These are phyloP conservation scores for Platismatia glauca DNA, from an alignment of 495 filamentous ascomycete genomes.

Conservation along the genomic window DNA sequence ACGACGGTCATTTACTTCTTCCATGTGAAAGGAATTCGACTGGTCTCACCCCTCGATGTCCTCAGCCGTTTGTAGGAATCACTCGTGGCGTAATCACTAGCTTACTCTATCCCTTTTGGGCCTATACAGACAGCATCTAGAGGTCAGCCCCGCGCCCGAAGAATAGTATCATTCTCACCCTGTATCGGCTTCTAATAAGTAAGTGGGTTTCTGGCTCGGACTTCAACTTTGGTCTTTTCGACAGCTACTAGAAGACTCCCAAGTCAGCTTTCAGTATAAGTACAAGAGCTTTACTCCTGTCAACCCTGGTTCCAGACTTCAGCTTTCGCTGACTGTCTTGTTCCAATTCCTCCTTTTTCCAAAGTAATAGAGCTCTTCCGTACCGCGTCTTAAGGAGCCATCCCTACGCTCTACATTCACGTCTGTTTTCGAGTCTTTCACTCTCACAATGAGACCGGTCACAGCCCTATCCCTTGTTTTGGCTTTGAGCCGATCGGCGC, in stretches of 20 bases:
- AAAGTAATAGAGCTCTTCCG: neutral
- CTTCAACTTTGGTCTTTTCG: neutral
- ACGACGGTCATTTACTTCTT: neutral
- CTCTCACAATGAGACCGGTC: neutral
- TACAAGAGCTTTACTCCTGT: neutral
- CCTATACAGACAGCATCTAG: neutral
- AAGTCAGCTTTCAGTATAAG: neutral
- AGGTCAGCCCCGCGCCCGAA: neutral
- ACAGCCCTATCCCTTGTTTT: neutral
- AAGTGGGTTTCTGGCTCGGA: neutral
- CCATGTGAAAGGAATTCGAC: neutral
- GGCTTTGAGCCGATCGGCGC: neutral
- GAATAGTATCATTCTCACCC: neutral
- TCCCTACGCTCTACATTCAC: neutral
- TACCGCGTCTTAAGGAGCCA: neutral
- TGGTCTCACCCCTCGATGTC: neutral
- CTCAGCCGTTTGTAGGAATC: neutral
- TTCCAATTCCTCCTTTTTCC: neutral
- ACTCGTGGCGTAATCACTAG: neutral
- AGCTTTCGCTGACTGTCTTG: neutral
- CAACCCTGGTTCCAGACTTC: neutral
- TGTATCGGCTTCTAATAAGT: neutral
- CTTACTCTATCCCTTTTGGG: neutral
- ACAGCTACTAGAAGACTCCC: neutral
- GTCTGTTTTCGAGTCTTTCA: neutral